Base-by-base conservation (phyloP, 331 rosid genomes). In the Telfairia occidentalis region DNA sequence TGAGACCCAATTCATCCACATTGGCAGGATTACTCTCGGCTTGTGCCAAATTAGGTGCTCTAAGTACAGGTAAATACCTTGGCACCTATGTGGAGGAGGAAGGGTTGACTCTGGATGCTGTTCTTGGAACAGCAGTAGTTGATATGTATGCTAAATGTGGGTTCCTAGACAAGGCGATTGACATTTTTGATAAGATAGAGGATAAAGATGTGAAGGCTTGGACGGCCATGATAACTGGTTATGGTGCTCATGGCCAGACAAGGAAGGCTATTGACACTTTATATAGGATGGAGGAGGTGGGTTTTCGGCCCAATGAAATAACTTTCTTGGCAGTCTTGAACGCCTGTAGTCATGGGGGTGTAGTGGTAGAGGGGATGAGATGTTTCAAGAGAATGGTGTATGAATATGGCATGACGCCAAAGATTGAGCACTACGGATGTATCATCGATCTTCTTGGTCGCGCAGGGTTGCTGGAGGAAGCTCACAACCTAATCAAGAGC, bases 271-370 rank as follows among this genome's bases (percentile, higher is more conserved):
- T 83, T 23, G 67, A 23, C 73, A 78, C 82, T 49, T 88, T 88
- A 52, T 42, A 76, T 63, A 81, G 80, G 77, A 88, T 90, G 96
- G 84, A 77, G 60, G 81, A 75, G 15, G 87, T 82, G 37, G 92
- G 96, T 26, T 83, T 55, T 82, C 78, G 10, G 70, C 92, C 96
- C 12, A 88, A 90, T 75, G 84, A 81, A 73, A 78, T 88, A 26
- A 84, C 93, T 18, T 85, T 90, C 83, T 80, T 90, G 78, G 88
- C 89, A 35, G 77, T 83, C 76, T 73, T 87, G 46, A 85, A 78
- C 58, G 89, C 94, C 16, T 88, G 92, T 78, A 83, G 94, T 79
- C 96, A 88, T 81, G 96, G 90, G 75, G 90, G 96, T n/a, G 77
- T 85, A 10, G 85, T 90, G 34, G 75, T 59, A 43, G 90, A 88